Evolutionary conservation across 345 rosid genomes (phyloP).

Genomic region (Brassica nigra): DNA sequence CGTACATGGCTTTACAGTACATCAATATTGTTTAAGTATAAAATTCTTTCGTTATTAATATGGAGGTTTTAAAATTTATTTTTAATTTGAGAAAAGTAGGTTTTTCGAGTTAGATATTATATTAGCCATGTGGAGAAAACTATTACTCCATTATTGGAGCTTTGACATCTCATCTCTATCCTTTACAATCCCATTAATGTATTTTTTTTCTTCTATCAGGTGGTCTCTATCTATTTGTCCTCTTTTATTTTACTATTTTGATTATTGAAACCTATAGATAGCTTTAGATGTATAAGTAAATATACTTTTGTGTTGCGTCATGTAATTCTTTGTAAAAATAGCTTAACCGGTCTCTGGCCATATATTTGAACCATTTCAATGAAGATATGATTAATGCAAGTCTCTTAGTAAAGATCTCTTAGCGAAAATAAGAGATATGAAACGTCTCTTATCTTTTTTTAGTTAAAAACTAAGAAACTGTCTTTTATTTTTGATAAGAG

Average conservation of each 20-base stretch:
- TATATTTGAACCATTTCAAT: no score
- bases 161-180: constrained; percentile 43
- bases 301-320: neutral
- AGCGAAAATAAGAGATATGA: no score
- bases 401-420: no score
- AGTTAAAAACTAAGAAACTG: no score
- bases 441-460: no score
- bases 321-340: neutral
- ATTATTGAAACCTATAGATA: neutral
- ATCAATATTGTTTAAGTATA: constrained; percentile 11
- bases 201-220: constrained; percentile 31
- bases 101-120: constrained; percentile 35
- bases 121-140: constrained; percentile 38
- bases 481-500: no score
- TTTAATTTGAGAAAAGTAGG: neutral
- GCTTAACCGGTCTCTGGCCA: neutral
- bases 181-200: constrained; percentile 34
- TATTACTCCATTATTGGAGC: constrained; percentile 39
- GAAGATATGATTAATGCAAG: no score
- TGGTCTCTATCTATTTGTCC: constrained; percentile 19
- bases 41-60: neutral
- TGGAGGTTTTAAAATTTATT: neutral
- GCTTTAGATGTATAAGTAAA: neutral
- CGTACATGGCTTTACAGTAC: constrained; percentile 1
- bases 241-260: neutral